Conservation (phyloP, 1,284 basidiomycete genomes). For the Tremellales sp. region DNA sequence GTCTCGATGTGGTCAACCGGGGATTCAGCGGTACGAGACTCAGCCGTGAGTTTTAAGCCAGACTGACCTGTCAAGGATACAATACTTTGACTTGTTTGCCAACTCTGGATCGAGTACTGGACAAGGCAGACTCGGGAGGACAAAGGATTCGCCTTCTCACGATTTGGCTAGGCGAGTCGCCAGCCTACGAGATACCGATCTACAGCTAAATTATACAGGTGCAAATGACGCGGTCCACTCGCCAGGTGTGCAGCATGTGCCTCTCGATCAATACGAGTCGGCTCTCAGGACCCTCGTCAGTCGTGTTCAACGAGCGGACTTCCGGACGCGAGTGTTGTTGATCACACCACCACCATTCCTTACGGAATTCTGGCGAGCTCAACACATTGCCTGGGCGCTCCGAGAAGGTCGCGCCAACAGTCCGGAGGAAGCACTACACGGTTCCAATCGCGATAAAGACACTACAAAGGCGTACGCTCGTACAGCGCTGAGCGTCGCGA, state of each 20-base stretch:
- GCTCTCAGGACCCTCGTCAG: conserved; percentile 69
- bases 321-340: conserved; percentile 74
- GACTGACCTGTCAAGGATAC: background rate
- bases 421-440: conserved; percentile 28
- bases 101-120: conserved; percentile 66
- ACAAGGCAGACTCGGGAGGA: conserved; percentile 54
- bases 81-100: conserved; percentile 43
- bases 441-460: conserved; percentile 59
- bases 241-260: conserved; percentile 53
- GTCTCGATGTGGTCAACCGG: conserved; percentile 76
- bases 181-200: no score
- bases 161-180: conserved; percentile 76
- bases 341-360: conserved; percentile 76
- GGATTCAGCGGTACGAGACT: conserved; percentile 63
- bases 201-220: conserved; percentile 32
- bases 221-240: conserved; percentile 72
- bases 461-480: conserved; percentile 65
- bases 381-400: conserved; percentile 64
- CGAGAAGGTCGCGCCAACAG: conserved; percentile 51
- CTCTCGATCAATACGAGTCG: conserved; percentile 60
- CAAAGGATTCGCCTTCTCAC: conserved; percentile 63
- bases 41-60: conserved; percentile 63
- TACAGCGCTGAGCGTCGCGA: conserved; percentile 61
- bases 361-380: conserved; percentile 50
- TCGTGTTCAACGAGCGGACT: conserved; percentile 58